Base-by-base conservation (phyloP, 495 filamentous ascomycete species). In the Neurospora sp. region DNA sequence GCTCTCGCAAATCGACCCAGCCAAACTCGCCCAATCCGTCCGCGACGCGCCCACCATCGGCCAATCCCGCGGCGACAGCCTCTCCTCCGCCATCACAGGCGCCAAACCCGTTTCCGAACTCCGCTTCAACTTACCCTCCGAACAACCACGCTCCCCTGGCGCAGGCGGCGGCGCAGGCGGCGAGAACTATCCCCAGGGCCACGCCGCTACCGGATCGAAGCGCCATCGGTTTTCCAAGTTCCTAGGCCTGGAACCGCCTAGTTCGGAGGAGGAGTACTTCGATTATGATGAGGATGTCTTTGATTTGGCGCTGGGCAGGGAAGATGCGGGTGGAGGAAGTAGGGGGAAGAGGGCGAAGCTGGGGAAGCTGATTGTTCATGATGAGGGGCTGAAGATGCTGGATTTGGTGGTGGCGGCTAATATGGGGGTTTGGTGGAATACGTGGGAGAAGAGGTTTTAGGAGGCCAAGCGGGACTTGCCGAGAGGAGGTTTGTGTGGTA, bases 301-400 rank as follows among this genome's bases (percentile, higher is more conserved):
- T 69, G 92, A 94, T 77, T 77, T 96, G 4, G 90, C 88, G 12
- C 84, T 97, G 4, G 94, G 93, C 0, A 86, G 88, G 73, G 94
- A 97, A 81, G 85, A 83, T 69, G 86, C 94, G 0, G 94, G 93
- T 0, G 94, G 94, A 27, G 94, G 93, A 0, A 90, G 92, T 77
- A 86, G 89, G 62, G 94, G 94, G 1, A 94, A 92, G 78, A 89
- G 93, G 74, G 95, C 92, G 0, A 98, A 98, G 82, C 84, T 99
- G 78, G 95, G 95, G 1, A 99, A 98, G 82, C 79, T 98, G 72
- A 92, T 99, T 41, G 88, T 98, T 35, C 90, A 94, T 75, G 90
- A 95, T 75, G 95, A 97, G 76, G 96, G 96, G 0, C 83, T 97
- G 72, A 96, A 96, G 82, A 98, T 99, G 96, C 78, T 97, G 76